Evolutionary conservation across 2,329 filamentous ascomycete species (phyloP), one percentile per base, ranked within the genome.

Genomic region (Pleomassaria siparia): DNA sequence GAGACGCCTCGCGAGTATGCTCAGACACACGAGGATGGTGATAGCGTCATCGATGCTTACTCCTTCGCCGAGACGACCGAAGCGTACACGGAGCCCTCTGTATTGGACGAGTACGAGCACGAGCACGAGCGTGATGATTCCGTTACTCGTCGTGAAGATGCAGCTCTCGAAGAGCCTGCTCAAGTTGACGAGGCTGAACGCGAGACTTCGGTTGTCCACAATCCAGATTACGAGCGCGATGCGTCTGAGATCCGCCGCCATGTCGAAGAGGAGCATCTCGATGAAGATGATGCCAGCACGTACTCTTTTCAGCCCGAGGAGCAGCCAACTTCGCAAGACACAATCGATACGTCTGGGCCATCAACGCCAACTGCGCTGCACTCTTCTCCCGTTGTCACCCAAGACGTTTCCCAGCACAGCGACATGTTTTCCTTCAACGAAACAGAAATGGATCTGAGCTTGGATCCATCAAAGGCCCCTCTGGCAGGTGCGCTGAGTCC

Each of bases 1-100:
- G 80, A 83, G 20, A 78, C 80, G 33, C 80, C 78, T 51, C 78
- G 76, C 21, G 85, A 84, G 49, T 79, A 87, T 44, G 78, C 87
- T 40, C 79, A 86, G 62, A 75, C 77, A 18, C 73, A 86, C 20
- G 80, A 85, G 37, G 76, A 79, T 22, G 74, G 50, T 7, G 65
- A 71, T 37, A 69, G 67, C 36, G 60, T 67, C 12, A 46, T 80
- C 12, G 85, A 89, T 63, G 76, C 87, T 37, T 88, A 88, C 59
- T 78, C 79, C 8, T 84, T 88, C 43, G 60, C 50, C 16, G 62
- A 67, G 11, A 63, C 58, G 46, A 79, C 85, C 8, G 85, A 89
- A 51, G 80, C 87, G 56, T 85, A 86, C 59, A 80, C 70, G 30
- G 55, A 61, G 58, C 49, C 76, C 53, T 76, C 78, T 30, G 66